phyloP scores from a whole-genome alignment of 106 monocot species.

The Dendrobium huoshanense region DNA sequence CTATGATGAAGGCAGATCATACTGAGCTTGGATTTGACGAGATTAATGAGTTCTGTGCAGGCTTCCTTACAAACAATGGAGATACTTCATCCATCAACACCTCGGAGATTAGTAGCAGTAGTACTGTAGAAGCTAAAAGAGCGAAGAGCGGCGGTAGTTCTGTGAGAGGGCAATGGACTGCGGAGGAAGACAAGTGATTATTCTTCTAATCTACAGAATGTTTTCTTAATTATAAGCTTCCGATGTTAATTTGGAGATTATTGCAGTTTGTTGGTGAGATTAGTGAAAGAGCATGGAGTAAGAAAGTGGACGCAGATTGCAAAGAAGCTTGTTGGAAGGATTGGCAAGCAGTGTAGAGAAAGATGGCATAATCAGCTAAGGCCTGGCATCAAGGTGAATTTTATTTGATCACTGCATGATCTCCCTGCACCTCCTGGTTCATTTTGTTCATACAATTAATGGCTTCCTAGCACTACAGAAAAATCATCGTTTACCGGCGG shows the following conservation, averaged over 20 bases:
- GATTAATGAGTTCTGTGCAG: not conserved
- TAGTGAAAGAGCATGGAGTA: conserved; percentile 71
- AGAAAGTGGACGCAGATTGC: conserved; percentile 79
- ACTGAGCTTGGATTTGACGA: not conserved
- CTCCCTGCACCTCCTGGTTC: no score
- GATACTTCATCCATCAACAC: not conserved
- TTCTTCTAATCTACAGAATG: no score
- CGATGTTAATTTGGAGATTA: not conserved
- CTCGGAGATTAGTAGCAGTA: no score
- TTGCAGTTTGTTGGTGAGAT: conserved; percentile 36
- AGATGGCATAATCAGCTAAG: conserved; percentile 90
- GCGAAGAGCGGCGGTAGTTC: no score
- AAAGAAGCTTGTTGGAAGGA: conserved; percentile 45
- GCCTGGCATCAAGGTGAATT: conserved; percentile 68
- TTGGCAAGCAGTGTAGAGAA: conserved; percentile 90
- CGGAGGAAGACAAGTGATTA: conserved; percentile 3
- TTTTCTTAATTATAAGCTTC: not conserved
- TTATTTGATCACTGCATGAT: not conserved
- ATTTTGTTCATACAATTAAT: no score
- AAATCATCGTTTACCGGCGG: no score
- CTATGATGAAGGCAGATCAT: no score
- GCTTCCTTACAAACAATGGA: no score
- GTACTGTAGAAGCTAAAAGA: no score
- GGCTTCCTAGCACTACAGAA: no score
- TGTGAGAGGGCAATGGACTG: conserved; percentile 7